These are phyloP conservation scores for Barnettozyma californica DNA, from an alignment of 805 yeast species.

Conservation along the genomic window DNA sequence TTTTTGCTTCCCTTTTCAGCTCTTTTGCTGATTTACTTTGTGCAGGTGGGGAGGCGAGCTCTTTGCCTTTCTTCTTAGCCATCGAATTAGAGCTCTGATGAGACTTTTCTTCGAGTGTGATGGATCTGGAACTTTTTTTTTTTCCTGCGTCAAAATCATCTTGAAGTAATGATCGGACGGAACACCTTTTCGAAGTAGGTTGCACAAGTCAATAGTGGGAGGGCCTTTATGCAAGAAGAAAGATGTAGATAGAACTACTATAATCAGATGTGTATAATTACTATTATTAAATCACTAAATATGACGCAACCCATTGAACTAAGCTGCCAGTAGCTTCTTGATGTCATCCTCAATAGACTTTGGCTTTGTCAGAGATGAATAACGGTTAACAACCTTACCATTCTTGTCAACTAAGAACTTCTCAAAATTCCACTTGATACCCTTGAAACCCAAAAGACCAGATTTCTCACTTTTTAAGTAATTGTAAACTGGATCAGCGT, in stretches of 20 bases:
- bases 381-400: slow-evolving; percentile 63
- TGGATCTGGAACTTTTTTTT: background rate
- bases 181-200: too few relatives aligned
- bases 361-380: slow-evolving; percentile 67
- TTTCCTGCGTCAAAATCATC: background rate
- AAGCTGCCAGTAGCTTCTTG: slow-evolving; percentile 45
- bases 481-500: slow-evolving; percentile 74
- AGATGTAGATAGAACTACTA: background rate
- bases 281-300: too few relatives aligned
- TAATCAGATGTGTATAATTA: background rate
- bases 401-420: slow-evolving; percentile 56
- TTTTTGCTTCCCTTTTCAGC: background rate
- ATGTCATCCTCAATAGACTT: slow-evolving; percentile 49
- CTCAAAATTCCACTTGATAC: slow-evolving; percentile 77
- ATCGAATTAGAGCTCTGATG: background rate
- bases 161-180: too few relatives aligned
- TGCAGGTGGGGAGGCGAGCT: background rate
- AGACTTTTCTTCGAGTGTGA: background rate
- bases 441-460: slow-evolving; percentile 60
- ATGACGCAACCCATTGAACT: background rate
- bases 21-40: background rate
- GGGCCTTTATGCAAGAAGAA: too few relatives aligned
- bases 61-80: slow-evolving; percentile 4
- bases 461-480: slow-evolving; percentile 66
- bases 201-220: too few relatives aligned